Base-by-base conservation (phyloP, 2,329 filamentous ascomycete species). In the Periconia sp. region DNA sequence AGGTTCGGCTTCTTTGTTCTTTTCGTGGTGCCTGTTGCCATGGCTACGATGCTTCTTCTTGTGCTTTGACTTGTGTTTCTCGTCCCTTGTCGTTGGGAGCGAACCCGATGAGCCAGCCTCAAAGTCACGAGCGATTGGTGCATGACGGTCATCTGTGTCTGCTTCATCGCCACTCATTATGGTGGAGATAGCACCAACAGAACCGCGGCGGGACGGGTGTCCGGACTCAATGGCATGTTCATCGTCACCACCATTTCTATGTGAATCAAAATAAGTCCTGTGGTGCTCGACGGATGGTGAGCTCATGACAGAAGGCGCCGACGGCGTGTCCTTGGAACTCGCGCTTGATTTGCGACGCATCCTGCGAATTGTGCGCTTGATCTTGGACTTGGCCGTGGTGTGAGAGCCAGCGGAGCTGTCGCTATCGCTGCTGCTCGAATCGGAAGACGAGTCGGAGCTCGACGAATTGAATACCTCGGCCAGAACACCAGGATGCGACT, bases 401-500 rank as follows among this genome's bases (percentile, higher is more conserved):
- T 84, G 82, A 2, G 87, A 89, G 23, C 79, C 81, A 3, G 79
- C 81, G 5, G 83, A 84, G 36, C 78, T 79, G 46, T 88, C 87
- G 0, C 86, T 88, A 54, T 92, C 88, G 11, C 63, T 66, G 40
- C 63, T 63, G 48, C 65, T 70, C 5, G 68, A 71, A 25, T 64
- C 66, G 13, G 66, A 71, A 4, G 70, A 74, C 7, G 83, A 84
- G 38, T 68, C 65, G 7, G 79, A 80, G 40, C 73, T 77, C 3
- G 86, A 88, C 0, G 84, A 84, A 52, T 94, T 88, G 61, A 96
- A 80, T 71, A 92, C 89, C 22, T 88, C 87, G 13, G 88, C 87
- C 10, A 92, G 80, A 1, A 94, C 86, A 52, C 92, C 92, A 16
- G 92, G 92, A 32, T 89, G 87, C 0, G 89, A 86, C 66, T 96